Percentiles rank a stretch among this genome's conserved stretches.
phyloP scores from a whole-genome alignment of 2,329 filamentous ascomycete genomes.

The Rutstroemia sydowiana region DNA sequence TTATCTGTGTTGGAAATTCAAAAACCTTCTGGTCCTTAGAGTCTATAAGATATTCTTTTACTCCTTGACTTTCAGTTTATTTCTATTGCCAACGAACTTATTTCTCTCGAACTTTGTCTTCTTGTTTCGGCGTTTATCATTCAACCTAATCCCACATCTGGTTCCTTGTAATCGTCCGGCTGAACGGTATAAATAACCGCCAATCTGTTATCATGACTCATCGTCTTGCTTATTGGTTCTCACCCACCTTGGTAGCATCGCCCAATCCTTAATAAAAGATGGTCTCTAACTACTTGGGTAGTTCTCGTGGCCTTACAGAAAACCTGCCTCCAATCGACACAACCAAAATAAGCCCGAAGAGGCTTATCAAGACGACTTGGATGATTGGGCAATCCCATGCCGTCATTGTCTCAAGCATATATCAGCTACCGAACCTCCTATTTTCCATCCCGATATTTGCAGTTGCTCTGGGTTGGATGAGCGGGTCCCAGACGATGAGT shows the following conservation, averaged over 20 bases:
- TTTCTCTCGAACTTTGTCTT: no score
- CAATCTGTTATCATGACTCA: constrained; percentile 17
- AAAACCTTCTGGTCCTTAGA: no score
- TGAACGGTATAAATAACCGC: constrained; percentile 1
- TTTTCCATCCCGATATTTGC: constrained; percentile 23
- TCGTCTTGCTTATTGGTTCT: constrained; percentile 16
- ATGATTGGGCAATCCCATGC: constrained; percentile 18
- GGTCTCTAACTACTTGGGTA: constrained; percentile 3
- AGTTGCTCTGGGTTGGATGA: constrained; percentile 18
- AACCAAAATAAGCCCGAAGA: constrained; percentile 10
- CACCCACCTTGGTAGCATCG: constrained; percentile 10
- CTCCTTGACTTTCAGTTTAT: no score
- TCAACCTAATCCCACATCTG: neutral
- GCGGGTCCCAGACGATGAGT: neutral
- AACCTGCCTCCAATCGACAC: constrained; percentile 10
- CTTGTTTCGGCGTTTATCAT: no score
- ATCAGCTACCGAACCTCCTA: constrained; percentile 20
- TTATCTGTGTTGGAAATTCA: no score
- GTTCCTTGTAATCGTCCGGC: neutral
- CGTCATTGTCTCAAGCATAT: constrained; percentile 19
- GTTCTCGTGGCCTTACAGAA: constrained; percentile 8
- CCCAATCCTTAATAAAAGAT: neutral
- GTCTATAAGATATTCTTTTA: no score
- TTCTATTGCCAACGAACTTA: no score
- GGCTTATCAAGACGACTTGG: constrained; percentile 9